These are phyloP conservation scores for Boletus insuetus DNA, from an alignment of 768 basidiomycete genomes.

Conservation along the genomic window DNA sequence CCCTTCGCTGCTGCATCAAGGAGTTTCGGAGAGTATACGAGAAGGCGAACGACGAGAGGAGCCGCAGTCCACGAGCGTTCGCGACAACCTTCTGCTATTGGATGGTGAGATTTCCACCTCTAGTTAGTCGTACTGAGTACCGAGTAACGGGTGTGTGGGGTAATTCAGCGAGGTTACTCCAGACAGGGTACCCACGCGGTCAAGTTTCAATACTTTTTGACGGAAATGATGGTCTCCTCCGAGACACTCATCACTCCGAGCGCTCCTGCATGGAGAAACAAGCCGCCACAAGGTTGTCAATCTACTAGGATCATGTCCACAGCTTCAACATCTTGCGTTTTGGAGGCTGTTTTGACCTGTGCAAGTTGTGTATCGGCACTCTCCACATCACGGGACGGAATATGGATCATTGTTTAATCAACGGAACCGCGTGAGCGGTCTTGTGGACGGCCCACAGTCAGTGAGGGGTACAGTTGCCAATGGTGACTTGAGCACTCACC, in stretches of 20 bases:
- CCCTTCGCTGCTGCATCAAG: neutral
- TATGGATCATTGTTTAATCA: neutral
- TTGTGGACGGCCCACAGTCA: neutral
- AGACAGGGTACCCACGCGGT: too few relatives aligned
- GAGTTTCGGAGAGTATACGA: neutral
- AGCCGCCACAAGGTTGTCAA: too few relatives aligned
- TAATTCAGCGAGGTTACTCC: too few relatives aligned
- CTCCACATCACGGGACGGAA: neutral
- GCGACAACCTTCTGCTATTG: neutral
- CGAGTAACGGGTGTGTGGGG: too few relatives aligned
- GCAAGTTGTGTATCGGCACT: constrained; percentile 6
- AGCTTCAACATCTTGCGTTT: constrained; percentile 55
- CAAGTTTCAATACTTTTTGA: too few relatives aligned
- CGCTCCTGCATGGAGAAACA: too few relatives aligned
- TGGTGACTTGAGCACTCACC: too few relatives aligned
- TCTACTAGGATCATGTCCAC: constrained; percentile 41
- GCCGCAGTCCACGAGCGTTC: neutral
- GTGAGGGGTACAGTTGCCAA: too few relatives aligned
- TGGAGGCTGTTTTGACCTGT: constrained; percentile 34
- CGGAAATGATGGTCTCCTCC: too few relatives aligned
- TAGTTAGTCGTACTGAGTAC: too few relatives aligned
- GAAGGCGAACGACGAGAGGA: neutral
- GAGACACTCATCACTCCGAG: too few relatives aligned
- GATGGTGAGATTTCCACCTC: neutral
- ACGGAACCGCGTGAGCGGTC: neutral